Base-by-base conservation (phyloP, 495 filamentous ascomycete species). In the Neurospora hispaniola region DNA sequence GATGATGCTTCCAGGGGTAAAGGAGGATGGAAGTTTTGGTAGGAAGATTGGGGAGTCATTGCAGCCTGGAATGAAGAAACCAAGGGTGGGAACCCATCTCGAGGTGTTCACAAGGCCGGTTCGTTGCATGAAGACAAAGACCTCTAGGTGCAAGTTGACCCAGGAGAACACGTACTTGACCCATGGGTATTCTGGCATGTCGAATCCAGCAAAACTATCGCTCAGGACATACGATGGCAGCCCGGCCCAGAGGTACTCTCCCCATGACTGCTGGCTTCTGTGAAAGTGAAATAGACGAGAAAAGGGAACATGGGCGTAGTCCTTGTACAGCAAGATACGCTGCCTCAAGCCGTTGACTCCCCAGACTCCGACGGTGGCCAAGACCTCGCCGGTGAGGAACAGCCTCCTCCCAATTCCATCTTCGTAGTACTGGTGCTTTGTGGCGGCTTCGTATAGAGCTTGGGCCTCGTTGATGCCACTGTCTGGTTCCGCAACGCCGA, bases 401-500 rank as follows among this genome's bases (percentile, higher is more conserved):
- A 85, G 72, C 14, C 75, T 78, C 14, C 78, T 77, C 23, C 84
- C 87, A 6, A 81, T 80, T 14, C 75, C 70, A 6, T 82, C 78
- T 71, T 86, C 83, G 42, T 81, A 82, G 39, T 78, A 76, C 10
- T 79, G 75, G 40, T 84, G 81, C 70, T 76, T 73, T 16, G 71
- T 75, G 20, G 74, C 69, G 2, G 71, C 54, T 0, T 72, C 73
- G 70, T 83, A 80, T 18, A 31, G 54, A 1, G 72, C 27, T 42
- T 81, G 77, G 31, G 77, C 73, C n/a, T 78, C 82, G 2, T 71
- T 41, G 40, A 70, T 72, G 35, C 71, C 71, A 48, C 78, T 81
- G 16, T 86, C 85, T 42, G 84, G 84, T 69, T 86, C 85, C 14
- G 84, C 85, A 18, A 86, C 84, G 20, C 87, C 87, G 11, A 87